Base-by-base conservation (phyloP, 1,284 basidiomycete genomes). In the Ceratobasidium theobromae region DNA sequence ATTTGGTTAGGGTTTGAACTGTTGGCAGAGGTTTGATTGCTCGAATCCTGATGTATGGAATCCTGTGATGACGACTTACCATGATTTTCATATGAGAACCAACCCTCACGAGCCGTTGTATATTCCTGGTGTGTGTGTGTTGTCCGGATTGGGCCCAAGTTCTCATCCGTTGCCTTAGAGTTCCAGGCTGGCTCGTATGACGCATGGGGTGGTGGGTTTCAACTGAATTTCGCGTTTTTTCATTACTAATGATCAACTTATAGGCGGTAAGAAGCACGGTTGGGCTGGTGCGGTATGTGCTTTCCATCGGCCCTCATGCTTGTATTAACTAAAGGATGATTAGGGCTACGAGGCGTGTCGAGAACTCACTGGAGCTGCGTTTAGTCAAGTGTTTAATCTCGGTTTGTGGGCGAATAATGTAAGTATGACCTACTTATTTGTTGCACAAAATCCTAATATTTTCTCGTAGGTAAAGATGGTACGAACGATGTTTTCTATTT, bases 341-440 rank as follows among this genome's bases (percentile, higher is more conserved):
- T 68, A 71, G 75, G 79, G 82, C 18, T 84, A 83, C 68, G 76
- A 80, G 23, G 73, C 77, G 5, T 85, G 83, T 70, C 77, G 78
- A 23, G 76, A 80, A 1, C 77, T 91, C 55, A 89, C 87, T 18
- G 86, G 87, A 1, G 78, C 85, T 0, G 80, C 85, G 69, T 91
- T 91, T 76, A 80, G 86, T 74, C 86, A 84, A 48, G 89, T 91
- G 0, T 91, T 89, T 75, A 84, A 91, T 72, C 79, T 85, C 58
- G 79, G 88, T 53, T 79, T 89, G 49, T 90, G 87, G 87, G 87
- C 89, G 3, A 81, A 83, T 43, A 91, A 91, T 74, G 86, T 83
- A 2, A 90, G 91, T 72, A 70, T 16, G 9, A 38, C 35, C 28
- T 4, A 12, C 4, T 23, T 18, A 11, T 14, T 38, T 14, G 16